phyloP scores from a whole-genome alignment of 2,329 filamentous ascomycete genomes.

The Fusarium sp. region DNA sequence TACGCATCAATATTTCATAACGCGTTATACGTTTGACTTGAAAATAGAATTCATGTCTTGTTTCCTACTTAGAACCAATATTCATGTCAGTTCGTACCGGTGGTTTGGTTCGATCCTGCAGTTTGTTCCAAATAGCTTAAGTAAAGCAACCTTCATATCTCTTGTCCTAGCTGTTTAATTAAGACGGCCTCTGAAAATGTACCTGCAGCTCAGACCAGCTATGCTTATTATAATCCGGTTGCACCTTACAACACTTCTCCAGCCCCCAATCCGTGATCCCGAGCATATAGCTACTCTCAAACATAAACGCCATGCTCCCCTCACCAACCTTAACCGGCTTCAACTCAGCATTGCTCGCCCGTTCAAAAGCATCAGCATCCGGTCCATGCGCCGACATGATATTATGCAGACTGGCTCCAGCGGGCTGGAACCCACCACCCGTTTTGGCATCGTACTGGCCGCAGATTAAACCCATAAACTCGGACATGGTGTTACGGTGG shows the following conservation, averaged over 20 bases:
- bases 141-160: no score
- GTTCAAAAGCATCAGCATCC: conserved; percentile 68
- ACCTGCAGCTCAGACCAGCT: conserved; percentile 68
- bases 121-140: no score
- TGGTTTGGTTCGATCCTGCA: no score
- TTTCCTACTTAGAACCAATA: no score
- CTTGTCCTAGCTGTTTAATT: background rate
- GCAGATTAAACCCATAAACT: conserved; percentile 73
- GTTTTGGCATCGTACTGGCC: conserved; percentile 72
- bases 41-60: no score
- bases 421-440: conserved; percentile 68
- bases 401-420: conserved; percentile 73
- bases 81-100: rapidly evolving
- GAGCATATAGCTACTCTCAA: conserved; percentile 76
- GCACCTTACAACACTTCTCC: conserved; percentile 68
- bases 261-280: conserved; percentile 79
- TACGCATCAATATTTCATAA: no score
- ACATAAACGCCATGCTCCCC: conserved; percentile 77
- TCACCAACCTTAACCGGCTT: conserved; percentile 69
- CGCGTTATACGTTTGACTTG: rapidly evolving
- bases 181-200: conserved; percentile 38
- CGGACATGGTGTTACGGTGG: conserved; percentile 76
- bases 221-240: conserved; percentile 78
- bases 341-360: conserved; percentile 66
- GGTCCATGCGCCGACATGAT: conserved; percentile 77